Conservation (phyloP, 164 flowering plant species). For the Macadamia integrifolia region DNA sequence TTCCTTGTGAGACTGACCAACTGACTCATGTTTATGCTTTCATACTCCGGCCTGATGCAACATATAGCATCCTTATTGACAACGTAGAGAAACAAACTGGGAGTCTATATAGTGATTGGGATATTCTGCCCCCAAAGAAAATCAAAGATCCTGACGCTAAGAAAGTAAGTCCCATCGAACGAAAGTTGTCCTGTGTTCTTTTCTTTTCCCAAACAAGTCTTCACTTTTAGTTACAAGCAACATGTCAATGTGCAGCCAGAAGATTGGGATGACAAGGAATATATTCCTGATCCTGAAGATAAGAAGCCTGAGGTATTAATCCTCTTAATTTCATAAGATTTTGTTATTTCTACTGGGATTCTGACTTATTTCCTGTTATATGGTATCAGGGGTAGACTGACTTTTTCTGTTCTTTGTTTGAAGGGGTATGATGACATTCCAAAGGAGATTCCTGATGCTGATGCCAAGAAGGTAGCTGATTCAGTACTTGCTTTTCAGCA, state of each 20-base stretch:
- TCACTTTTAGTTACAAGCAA: neutral
- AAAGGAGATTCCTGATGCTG: neutral
- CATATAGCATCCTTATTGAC: constrained; percentile 85
- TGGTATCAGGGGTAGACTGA: neutral
- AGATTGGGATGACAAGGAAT: constrained; percentile 96
- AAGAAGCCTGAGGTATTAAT: constrained; percentile 74
- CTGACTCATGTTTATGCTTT: constrained; percentile 86
- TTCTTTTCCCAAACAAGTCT: too few relatives aligned
- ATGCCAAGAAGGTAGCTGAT: neutral
- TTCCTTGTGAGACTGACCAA: constrained; percentile 96
- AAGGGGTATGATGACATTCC: constrained; percentile 19
- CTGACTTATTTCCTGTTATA: neutral
- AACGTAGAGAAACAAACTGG: constrained; percentile 84
- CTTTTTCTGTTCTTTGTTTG: neutral
- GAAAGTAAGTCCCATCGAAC: constrained; percentile 35
- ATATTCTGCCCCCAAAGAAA: constrained; percentile 76
- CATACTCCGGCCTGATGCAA: constrained; percentile 85
- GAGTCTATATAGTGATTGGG: constrained; percentile 80
- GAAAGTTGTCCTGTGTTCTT: neutral
- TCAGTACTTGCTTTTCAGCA: neutral
- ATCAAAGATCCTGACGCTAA: constrained; percentile 97
- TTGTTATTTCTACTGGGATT: neutral
- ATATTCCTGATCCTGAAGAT: constrained; percentile 86
- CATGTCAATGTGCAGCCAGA: constrained; percentile 55
- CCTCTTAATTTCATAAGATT: neutral